Percentiles rank a stretch among this genome's conserved stretches.
Evolutionary conservation across 2,329 filamentous ascomycete species (phyloP).

Genomic region (Apiospora kogelbergensis): DNA sequence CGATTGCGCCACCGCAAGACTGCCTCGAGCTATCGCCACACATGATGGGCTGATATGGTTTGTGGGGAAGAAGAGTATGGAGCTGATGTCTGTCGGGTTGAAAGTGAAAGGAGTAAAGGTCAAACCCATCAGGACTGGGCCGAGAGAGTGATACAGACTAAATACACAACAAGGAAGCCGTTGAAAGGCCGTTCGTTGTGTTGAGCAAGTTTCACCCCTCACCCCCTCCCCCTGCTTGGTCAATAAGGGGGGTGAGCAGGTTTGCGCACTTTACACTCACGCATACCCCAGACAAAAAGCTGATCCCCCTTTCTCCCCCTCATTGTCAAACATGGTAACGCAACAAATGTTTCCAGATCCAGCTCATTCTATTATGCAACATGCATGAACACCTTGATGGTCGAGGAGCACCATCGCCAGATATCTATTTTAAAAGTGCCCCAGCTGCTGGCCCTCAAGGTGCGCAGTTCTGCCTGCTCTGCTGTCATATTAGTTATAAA

Average conservation of each 20-base stretch:
- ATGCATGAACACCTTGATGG: conserved; percentile 6
- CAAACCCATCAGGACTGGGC: not conserved
- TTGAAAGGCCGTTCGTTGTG: not conserved
- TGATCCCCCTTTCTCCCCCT: no score
- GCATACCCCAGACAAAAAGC: not conserved
- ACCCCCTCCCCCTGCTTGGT: not conserved
- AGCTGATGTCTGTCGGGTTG: not conserved
- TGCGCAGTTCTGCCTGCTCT: not conserved
- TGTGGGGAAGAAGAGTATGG: not conserved
- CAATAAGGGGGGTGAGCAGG: conserved; percentile 27
- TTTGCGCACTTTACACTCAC: conserved; percentile 28
- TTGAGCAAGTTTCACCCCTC: conserved; percentile 12
- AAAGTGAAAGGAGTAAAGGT: not conserved
- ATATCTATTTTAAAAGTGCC: not conserved
- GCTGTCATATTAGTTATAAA: not conserved
- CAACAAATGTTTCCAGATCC: not conserved
- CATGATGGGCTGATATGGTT: conserved; percentile 32
- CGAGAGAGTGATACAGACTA: not conserved
- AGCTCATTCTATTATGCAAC: not conserved
- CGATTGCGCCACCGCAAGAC: conserved; percentile 46
- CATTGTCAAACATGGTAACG: no score
- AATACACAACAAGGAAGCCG: not conserved
- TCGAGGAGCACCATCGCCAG: not conserved
- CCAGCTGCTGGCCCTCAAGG: not conserved
- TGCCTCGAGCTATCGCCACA: conserved; percentile 43